Conservation (phyloP, 2,329 filamentous ascomycete species). For the Neospermospora avenae region DNA sequence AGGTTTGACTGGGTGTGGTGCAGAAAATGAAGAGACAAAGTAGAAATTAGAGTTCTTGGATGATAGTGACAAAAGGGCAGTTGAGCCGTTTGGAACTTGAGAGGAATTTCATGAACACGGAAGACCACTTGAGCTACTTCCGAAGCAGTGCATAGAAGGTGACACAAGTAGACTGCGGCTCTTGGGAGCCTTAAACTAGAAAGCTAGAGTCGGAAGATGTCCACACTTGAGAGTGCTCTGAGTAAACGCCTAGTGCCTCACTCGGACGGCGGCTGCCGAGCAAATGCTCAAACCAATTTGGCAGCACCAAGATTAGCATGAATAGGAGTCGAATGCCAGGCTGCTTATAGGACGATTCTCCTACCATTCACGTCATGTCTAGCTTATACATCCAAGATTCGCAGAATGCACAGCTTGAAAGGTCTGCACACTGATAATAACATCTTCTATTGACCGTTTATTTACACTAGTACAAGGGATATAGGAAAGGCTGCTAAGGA, state of each 20-base stretch:
- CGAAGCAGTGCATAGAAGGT: no score
- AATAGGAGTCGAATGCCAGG: not conserved
- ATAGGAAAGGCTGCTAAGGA: constrained; percentile 36
- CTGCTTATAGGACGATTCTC: not conserved
- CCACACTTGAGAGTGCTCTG: no score
- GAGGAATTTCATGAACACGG: not conserved
- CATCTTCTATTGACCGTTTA: constrained; percentile 38
- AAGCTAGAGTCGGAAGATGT: no score
- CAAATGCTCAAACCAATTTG: no score
- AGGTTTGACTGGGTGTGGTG: constrained; percentile 37
- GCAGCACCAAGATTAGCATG: no score
- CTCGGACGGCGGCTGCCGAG: no score
- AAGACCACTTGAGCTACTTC: no score
- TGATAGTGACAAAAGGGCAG: not conserved
- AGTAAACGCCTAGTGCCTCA: no score
- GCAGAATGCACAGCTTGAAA: no score
- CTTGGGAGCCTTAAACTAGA: no score
- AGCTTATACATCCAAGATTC: no score
- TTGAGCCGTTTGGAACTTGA: not conserved
- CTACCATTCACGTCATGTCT: not conserved
- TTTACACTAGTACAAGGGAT: constrained; percentile 72
- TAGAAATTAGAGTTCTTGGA: not conserved
- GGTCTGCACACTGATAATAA: constrained; percentile 11
- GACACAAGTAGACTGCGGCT: no score
- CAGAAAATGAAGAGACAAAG: not conserved